Percentiles rank a stretch among this genome's conserved stretches.
Evolutionary conservation across 768 basidiomycete species (phyloP).

Genomic region (Cubamyces sp.): DNA sequence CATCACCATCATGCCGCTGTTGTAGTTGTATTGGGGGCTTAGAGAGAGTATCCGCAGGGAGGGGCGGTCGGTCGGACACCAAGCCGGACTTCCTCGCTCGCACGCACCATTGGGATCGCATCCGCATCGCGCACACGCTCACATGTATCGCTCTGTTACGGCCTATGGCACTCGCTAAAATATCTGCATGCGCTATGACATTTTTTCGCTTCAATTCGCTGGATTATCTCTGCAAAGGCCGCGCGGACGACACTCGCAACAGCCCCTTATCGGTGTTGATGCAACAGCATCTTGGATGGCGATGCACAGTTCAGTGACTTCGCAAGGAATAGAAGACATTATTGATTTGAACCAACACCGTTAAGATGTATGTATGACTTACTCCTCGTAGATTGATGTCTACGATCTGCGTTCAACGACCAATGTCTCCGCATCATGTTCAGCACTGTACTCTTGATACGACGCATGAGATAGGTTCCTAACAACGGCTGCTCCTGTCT

Average conservation of each 20-base stretch:
- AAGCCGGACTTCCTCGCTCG: conserved; percentile 9
- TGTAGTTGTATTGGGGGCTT: conserved; percentile 27
- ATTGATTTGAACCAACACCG: no score
- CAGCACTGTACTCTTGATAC: no score
- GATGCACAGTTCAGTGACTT: no score
- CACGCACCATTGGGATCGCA: conserved; percentile 23
- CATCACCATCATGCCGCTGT: conserved; percentile 14
- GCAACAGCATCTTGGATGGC: no score
- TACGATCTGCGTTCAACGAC: no score
- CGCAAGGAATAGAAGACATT: no score
- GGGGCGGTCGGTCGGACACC: conserved; percentile 21
- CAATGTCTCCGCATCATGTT: no score
- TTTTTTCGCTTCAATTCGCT: background rate
- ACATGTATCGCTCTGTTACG: conserved; percentile 32
- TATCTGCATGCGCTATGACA: conserved; percentile 28
- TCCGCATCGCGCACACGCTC: conserved; percentile 24
- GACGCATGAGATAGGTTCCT: no score
- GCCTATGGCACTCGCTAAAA: conserved; percentile 31
- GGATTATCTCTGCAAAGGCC: background rate
- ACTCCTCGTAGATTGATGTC: no score
- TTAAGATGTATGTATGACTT: no score
- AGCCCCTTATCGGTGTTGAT: no score
- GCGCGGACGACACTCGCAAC: background rate
- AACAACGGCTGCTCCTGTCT: background rate
- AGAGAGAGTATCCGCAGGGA: conserved; percentile 1